A percentile compares a stretch with the other conserved stretches of the same genome.
Conservation (phyloP, 2,329 filamentous ascomycete species). For the Xylariomycetidae sp. region DNA sequence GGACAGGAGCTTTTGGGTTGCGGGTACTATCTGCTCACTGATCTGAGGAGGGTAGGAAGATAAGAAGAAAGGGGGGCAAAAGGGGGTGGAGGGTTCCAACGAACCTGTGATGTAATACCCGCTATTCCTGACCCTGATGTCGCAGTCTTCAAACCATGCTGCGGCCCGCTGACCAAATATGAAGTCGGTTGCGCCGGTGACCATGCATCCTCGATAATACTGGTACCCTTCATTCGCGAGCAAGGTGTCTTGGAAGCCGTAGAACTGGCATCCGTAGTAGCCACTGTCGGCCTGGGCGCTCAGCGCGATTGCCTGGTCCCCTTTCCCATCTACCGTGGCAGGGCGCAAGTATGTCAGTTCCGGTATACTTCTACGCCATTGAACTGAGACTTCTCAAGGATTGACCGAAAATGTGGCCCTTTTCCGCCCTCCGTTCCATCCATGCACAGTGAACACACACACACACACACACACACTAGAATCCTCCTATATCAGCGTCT, state of each 20-base stretch:
- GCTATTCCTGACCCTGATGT: slow-evolving; percentile 32
- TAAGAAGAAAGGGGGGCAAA: not conserved
- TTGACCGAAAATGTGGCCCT: too few relatives aligned
- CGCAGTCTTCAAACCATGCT: slow-evolving; percentile 40
- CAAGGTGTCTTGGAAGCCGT: slow-evolving; percentile 47
- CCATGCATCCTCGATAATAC: slow-evolving; percentile 39
- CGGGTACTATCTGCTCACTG: too few relatives aligned
- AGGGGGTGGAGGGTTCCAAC: slow-evolving; percentile 5
- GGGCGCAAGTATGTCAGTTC: too few relatives aligned
- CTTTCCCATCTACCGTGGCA: slow-evolving; percentile 39
- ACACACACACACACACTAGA: too few relatives aligned
- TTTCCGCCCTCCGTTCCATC: too few relatives aligned
- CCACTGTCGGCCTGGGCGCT: slow-evolving; percentile 39
- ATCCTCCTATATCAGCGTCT: too few relatives aligned
- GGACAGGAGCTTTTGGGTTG: too few relatives aligned
- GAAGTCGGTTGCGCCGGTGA: slow-evolving; percentile 46
- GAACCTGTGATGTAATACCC: slow-evolving; percentile 38
- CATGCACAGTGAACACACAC: too few relatives aligned
- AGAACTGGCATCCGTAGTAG: slow-evolving; percentile 42
- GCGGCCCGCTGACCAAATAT: slow-evolving; percentile 40
- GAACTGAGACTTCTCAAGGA: too few relatives aligned
- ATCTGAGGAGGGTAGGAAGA: not conserved
- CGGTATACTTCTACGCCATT: too few relatives aligned
- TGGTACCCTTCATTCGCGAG: slow-evolving; percentile 42
- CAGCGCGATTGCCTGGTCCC: slow-evolving; percentile 43